phyloP scores from a whole-genome alignment of 2,329 filamentous ascomycete species.

The Rugonectria rugulosa region DNA sequence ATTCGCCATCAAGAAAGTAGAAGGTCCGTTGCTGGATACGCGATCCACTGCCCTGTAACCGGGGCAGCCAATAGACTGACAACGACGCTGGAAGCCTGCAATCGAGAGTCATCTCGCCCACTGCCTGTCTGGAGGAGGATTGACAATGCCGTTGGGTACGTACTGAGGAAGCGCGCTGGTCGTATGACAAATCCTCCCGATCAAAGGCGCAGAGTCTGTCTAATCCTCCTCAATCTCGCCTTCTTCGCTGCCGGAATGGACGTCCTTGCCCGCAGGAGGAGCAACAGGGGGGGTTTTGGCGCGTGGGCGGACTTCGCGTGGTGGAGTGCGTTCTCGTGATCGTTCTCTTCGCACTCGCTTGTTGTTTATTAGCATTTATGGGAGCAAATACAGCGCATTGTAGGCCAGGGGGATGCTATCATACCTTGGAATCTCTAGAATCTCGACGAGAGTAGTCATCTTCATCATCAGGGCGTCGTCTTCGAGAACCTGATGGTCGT shows the following conservation, averaged over 20 bases:
- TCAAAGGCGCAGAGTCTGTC: constrained; percentile 12
- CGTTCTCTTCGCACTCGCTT: constrained; percentile 67
- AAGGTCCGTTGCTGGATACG: background rate
- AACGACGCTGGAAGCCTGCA: constrained; percentile 33
- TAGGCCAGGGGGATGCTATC: constrained; percentile 24
- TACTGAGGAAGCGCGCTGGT: constrained; percentile 33
- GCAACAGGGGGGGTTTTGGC: constrained; percentile 60
- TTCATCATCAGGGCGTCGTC: constrained; percentile 81
- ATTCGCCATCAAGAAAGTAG: constrained; percentile 18
- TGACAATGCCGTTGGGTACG: constrained; percentile 40
- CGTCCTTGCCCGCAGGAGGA: constrained; percentile 56
- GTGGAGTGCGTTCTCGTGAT: constrained; percentile 67
- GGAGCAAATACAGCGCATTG: no score
- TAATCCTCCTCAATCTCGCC: constrained; percentile 90
- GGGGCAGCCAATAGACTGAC: constrained; percentile 9
- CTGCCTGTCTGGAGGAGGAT: constrained; percentile 30
- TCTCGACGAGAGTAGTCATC: constrained; percentile 71
- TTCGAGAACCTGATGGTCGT: constrained; percentile 69
- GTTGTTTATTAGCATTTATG: constrained; percentile 42
- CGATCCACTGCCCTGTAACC: constrained; percentile 29
- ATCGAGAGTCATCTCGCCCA: constrained; percentile 41
- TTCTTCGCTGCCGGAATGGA: constrained; percentile 85
- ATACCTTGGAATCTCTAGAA: constrained; percentile 73
- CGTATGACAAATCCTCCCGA: constrained; percentile 16
- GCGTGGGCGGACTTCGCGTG: constrained; percentile 62